Percentiles rank a stretch among this genome's conserved stretches.
Conservation (phyloP, 805 yeast species). For the Lachancea waltii region DNA sequence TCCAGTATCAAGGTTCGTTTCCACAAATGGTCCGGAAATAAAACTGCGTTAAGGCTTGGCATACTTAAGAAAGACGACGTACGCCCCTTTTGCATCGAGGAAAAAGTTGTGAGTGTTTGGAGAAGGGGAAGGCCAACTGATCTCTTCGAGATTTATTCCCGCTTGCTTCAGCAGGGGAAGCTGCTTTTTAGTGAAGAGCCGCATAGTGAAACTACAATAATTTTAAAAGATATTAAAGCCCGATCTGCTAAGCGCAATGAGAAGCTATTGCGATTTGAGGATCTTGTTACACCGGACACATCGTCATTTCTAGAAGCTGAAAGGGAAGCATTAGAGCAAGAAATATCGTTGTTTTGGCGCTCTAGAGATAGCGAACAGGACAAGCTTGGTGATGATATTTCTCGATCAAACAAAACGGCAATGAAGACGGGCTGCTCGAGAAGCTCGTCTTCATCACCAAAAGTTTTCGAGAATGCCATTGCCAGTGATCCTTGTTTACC, state of each 20-base stretch:
- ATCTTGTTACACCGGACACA: not conserved
- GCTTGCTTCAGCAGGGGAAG: not conserved
- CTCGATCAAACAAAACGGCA: no score
- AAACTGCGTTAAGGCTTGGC: slow-evolving; percentile 2
- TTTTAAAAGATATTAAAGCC: slow-evolving; percentile 6
- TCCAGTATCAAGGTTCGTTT: slow-evolving; percentile 12
- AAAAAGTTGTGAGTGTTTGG: slow-evolving; percentile 17
- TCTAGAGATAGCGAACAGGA: no score
- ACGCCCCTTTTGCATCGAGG: slow-evolving; percentile 6
- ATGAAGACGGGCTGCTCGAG: slow-evolving; percentile 5
- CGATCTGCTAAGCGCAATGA: slow-evolving; percentile 2
- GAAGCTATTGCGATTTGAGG: not conserved
- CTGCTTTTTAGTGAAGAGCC: not conserved
- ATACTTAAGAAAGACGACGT: slow-evolving; percentile 7
- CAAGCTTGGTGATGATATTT: no score
- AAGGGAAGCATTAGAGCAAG: not conserved
- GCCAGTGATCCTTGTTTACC: no score
- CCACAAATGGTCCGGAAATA: slow-evolving; percentile 11
- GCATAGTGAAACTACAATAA: slow-evolving; percentile 4
- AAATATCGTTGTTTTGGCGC: no score
- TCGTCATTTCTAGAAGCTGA: not conserved
- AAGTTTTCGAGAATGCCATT: no score
- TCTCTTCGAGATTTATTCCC: slow-evolving; percentile 5
- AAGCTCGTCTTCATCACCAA: not conserved
- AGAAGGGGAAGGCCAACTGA: slow-evolving; percentile 12